Evolutionary conservation across 768 basidiomycete genomes (phyloP), one percentile per base, ranked within the genome.

Genomic region (Panus rudis): DNA sequence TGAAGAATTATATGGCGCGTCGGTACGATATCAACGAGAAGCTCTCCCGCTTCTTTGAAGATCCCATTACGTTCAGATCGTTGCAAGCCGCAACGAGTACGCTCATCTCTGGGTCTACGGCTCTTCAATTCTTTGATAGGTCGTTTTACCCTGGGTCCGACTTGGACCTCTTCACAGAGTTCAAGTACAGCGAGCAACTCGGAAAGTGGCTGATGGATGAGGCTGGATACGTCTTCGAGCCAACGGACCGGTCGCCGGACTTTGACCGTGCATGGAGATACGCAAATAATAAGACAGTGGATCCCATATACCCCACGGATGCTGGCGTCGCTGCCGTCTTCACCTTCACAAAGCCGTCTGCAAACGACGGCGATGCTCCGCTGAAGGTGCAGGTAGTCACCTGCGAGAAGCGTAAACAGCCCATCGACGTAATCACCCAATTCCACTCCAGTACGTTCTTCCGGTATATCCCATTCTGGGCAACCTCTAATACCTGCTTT

Each of bases 91-190:
- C 43, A 14, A 74, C 71, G 0, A 68, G 65, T 28, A 66, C 68
- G 0, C 50, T 79, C 17, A 68, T 79, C n/a, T 78, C 77, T 3
- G 77, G 77, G 7, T 77, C 76, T 0, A 63, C 59, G 21, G 75
- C 74, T 0, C 63, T 78, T 2, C 76, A 79, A 39, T 75, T 76
- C 48, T 62, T 79, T 28, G 69, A 72, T 37, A 53, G 73, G 13
- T 49, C 61, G 0, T 57, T 58, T 27, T 77, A 75, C 45, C 58
- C 64, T 3, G 63, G 63, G 3, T 64, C 75, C 0, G 76, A 79
- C 48, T 65, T 79, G 5, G 78, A 79, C 43, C 30, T 79, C 4
- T 78, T 78, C 33, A 51, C 58, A 64, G 12, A 57, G 67, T 6
- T 60, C 63, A 2, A 52, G 55, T 0, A 51, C 57, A 24, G 53